Conservation (phyloP, 208 protist species). For the Crithidia bombi region DNA sequence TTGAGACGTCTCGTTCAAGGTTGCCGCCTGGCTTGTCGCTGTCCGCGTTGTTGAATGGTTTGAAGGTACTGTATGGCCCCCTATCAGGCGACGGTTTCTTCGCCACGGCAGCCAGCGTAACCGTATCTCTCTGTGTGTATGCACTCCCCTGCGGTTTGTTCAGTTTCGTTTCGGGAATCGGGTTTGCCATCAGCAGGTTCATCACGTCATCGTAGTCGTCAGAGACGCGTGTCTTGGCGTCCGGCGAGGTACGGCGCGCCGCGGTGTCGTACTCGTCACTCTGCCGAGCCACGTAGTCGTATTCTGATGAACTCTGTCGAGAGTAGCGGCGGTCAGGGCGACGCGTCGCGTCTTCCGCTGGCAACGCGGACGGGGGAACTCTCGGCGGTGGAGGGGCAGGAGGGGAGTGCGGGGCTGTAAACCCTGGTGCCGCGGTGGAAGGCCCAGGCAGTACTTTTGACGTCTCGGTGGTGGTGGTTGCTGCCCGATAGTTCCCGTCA, state of each 20-base stretch:
- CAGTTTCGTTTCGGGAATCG: neutral
- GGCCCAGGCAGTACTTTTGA: neutral
- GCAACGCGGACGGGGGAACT: neutral
- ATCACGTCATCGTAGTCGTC: conserved; percentile 1
- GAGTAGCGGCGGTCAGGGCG: neutral
- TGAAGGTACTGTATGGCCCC: no score
- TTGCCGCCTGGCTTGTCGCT: neutral
- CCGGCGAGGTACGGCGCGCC: neutral
- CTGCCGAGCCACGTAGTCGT: neutral
- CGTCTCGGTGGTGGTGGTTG: neutral
- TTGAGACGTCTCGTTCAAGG: neutral
- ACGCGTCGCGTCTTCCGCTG: no score
- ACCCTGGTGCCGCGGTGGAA: neutral
- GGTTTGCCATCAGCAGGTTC: neutral
- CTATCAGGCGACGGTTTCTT: neutral
- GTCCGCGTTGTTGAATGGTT: no score
- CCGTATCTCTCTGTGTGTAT: neutral
- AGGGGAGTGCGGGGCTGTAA: neutral
- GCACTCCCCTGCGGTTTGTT: neutral
- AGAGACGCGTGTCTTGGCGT: neutral
- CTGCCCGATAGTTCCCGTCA: neutral
- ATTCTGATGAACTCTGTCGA: neutral
- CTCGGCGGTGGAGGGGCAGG: neutral
- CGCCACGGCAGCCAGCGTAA: neutral
- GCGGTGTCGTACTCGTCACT: conserved; percentile 3